Conservation (phyloP, 176 grass and related monocot species). For the Zea mays region Zm-B73-REFERENCE-NAM-5.0 NC_050102.1:126374501-126375000, state of each 20-base stretch:
- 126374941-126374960: conserved; percentile 42
- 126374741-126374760: neutral
- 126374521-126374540: conserved; percentile 90
- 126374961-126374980: neutral
- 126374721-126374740: neutral
- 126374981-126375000: too few species aligned
- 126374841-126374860: conserved; percentile 16
- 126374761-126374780: neutral
- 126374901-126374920: neutral
- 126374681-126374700: neutral
- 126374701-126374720: neutral
- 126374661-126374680: conserved; percentile 2
- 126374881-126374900: conserved; percentile 7
- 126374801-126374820: conserved; percentile 42
- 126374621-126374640: neutral
- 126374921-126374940: neutral
- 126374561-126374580: conserved; percentile 98
- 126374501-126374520: conserved; percentile 95
- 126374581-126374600: neutral
- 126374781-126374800: conserved; percentile 9
- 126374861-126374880: conserved; percentile 22
- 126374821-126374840: conserved; percentile 27
- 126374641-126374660: neutral
- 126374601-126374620: neutral
- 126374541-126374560: conserved; percentile 98